A percentile compares a stretch with the other conserved stretches of the same genome.
phyloP scores from a whole-genome alignment of 768 basidiomycete genomes.

The Exidia glandulosa region DNA sequence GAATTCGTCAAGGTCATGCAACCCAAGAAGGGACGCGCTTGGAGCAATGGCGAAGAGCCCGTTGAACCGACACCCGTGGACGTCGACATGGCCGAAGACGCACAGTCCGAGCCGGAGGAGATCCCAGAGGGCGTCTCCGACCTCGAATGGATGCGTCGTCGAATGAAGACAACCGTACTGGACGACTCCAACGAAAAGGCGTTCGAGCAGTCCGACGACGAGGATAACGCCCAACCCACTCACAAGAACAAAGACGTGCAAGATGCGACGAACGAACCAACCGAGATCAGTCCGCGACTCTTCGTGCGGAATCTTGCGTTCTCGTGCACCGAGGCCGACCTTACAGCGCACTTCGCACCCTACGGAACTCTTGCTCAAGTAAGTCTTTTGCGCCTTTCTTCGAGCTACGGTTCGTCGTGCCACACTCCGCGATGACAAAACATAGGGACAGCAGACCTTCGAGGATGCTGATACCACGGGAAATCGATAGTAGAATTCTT shows the following conservation, averaged over 20 bases:
- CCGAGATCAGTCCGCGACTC: conserved; percentile 59
- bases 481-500: conserved; percentile 52
- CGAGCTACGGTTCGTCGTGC: not conserved
- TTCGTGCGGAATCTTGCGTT: conserved; percentile 96
- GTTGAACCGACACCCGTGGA: not conserved
- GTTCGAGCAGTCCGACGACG: conserved; percentile 56
- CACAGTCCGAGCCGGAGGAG: conserved; percentile 15
- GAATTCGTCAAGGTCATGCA: conserved; percentile 73
- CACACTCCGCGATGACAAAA: conserved; percentile 30
- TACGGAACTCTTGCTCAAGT: conserved; percentile 76
- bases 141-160: conserved; percentile 62
- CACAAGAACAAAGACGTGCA: conserved; percentile 15
- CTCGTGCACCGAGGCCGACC: conserved; percentile 62
- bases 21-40: conserved; percentile 49
- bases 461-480: conserved; percentile 47
- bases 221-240: conserved; percentile 11
- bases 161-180: conserved; percentile 38
- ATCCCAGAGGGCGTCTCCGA: conserved; percentile 41
- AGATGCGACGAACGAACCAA: conserved; percentile 19
- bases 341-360: conserved; percentile 48
- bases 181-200: conserved; percentile 32
- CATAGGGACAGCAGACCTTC: conserved; percentile 51
- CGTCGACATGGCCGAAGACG: not conserved
- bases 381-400: conserved; percentile 15
- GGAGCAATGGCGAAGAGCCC: conserved; percentile 36